Evolutionary conservation across 176 grass and related monocot genomes (phyloP).

Genomic region (Musa troglodytarum): DNA sequence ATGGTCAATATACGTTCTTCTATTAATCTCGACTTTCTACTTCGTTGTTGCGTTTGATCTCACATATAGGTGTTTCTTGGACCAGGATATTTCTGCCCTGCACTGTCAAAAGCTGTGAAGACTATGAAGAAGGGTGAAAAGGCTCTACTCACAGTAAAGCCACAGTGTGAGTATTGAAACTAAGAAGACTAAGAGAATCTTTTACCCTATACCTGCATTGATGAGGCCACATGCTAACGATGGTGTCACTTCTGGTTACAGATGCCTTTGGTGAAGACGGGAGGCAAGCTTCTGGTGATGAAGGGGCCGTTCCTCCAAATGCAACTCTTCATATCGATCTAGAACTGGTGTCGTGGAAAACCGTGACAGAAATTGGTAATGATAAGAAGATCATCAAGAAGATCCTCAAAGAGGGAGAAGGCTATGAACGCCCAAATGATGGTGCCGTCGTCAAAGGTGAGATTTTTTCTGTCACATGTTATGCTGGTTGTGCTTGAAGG

Average conservation of each 20-base stretch:
- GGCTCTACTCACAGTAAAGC: constrained; percentile 54
- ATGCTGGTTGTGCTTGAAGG: neutral
- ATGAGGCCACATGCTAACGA: neutral
- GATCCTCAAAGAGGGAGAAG: constrained; percentile 63
- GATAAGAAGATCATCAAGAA: constrained; percentile 70
- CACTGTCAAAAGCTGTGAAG: constrained; percentile 62
- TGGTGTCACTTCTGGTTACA: constrained; percentile 17
- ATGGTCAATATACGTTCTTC: constrained; percentile 27
- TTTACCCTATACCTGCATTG: neutral
- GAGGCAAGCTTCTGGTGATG: constrained; percentile 25
- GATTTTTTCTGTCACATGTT: neutral
- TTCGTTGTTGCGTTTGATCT: neutral
- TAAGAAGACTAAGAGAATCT: neutral
- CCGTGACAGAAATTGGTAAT: constrained; percentile 54
- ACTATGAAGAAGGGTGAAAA: constrained; percentile 85
- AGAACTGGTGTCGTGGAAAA: constrained; percentile 71
- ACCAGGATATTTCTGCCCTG: constrained; percentile 66
- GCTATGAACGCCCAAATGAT: constrained; percentile 59
- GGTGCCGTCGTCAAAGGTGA: constrained; percentile 54
- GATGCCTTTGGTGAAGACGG: constrained; percentile 71
- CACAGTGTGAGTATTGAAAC: constrained; percentile 49
- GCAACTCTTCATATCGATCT: constrained; percentile 46
- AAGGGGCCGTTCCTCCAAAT: constrained; percentile 48
- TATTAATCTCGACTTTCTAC: neutral
- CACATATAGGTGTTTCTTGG: constrained; percentile 8